Evolutionary conservation across 352 stramenopile species (phyloP), one percentile per base, ranked within the genome.

Genomic region (Globisporangium uncinulatum): DNA sequence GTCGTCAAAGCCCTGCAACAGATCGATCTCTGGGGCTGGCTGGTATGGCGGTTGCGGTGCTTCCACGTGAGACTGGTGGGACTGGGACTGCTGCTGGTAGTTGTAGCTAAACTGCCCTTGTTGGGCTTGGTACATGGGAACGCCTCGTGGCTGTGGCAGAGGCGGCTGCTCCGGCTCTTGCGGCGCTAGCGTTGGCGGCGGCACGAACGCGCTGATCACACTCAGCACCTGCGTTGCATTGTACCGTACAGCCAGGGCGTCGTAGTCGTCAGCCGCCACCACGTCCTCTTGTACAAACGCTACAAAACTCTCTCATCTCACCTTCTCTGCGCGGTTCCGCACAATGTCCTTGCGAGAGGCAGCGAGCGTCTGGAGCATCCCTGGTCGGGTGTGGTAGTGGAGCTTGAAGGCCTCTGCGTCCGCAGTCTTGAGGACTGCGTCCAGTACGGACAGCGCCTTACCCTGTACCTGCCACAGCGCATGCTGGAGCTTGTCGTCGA

Each of bases 401-500:
- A 71, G 69, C 51, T 89, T 89, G 62, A 86, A 94, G 20, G 81
- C 70, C 13, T 84, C 67, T 4, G 69, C 75, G 36, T 84, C 69
- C 9, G 42, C 50, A 20, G 70, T 89, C 50, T 79, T 77, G 56
- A 88, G 64, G n/a, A 92, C 57, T 11, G 80, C 67, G 34, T 84
- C 78, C 42, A 94, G 70, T 19, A 92, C 82, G 0, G 82, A 89
- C 52, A 94, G 49, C 7, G 84, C 82, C 59, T 92, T 92, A 54
- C 73, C 82, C 68, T 92, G 82, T 11, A 92, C 76, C 59, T 92
- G 84, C 84, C 84, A 94, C 53, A 94, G 41, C 37, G 69, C 70
- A 56, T 79, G 79, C 66, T 89, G 76, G n/a, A 94, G 79, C 66
- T 92, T 94, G 61, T 88, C 76, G 50, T 92, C 76, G n/a, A 94